These are phyloP conservation scores for Paxillus involutus DNA, from an alignment of 768 basidiomycete species.

Conservation along the genomic window DNA sequence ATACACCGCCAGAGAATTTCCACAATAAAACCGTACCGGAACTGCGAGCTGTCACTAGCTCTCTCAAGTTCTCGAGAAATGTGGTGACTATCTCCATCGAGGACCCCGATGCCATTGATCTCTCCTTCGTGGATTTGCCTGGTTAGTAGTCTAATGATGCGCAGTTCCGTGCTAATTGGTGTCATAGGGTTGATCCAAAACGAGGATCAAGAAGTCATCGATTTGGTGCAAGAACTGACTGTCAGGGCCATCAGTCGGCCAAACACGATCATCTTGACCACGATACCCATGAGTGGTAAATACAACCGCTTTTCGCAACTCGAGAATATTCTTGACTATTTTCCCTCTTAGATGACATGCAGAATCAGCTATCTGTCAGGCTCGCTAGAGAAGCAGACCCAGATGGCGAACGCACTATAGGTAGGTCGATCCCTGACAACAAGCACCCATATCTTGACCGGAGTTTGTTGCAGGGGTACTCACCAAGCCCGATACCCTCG, in stretches of 20 bases:
- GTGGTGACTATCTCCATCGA: constrained; percentile 45
- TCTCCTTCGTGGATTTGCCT: constrained; percentile 56
- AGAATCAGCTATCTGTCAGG: constrained; percentile 58
- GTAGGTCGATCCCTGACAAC: constrained; percentile 29
- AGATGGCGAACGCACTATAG: constrained; percentile 59
- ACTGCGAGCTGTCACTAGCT: constrained; percentile 18
- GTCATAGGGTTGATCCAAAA: constrained; percentile 60
- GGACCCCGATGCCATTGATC: constrained; percentile 45
- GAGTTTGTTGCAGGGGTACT: constrained; percentile 48
- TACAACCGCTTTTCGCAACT: neutral
- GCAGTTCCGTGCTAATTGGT: constrained; percentile 3
- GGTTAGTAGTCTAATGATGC: constrained; percentile 30
- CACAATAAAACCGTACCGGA: constrained; percentile 22
- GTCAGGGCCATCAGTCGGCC: constrained; percentile 42
- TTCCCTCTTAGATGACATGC: constrained; percentile 55
- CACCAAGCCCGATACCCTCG: constrained; percentile 66
- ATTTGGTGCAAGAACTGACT: constrained; percentile 49
- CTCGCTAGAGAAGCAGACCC: constrained; percentile 57
- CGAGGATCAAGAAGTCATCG: constrained; percentile 38
- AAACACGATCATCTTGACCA: constrained; percentile 63
- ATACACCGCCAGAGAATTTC: constrained; percentile 16
- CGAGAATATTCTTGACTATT: neutral
- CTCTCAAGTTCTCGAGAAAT: constrained; percentile 48
- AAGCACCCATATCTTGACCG: neutral
- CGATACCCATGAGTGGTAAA: constrained; percentile 64